A percentile compares a stretch with the other conserved stretches of the same genome.
These are phyloP conservation scores for Eruca vesicaria DNA, from an alignment of 441 rosid species.

Conservation along the genomic window DNA sequence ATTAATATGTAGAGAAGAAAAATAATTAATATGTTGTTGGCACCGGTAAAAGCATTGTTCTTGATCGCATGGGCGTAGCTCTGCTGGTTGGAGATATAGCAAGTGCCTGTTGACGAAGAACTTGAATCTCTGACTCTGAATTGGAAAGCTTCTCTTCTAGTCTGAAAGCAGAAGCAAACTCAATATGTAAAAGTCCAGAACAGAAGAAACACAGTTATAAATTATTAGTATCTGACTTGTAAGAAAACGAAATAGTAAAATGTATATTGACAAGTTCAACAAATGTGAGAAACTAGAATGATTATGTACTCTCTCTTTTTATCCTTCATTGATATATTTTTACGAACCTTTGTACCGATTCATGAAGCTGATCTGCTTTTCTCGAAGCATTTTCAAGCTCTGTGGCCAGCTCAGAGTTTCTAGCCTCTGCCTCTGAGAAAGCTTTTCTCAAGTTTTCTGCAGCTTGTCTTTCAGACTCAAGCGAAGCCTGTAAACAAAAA, in stretches of 20 bases:
- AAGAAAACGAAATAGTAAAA: not conserved
- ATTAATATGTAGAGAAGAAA: not conserved
- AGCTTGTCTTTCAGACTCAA: slow-evolving; percentile 65
- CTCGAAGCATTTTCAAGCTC: slow-evolving; percentile 77
- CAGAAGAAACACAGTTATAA: not conserved
- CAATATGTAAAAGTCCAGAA: slow-evolving; percentile 16
- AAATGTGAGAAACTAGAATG: not conserved
- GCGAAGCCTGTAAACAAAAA: slow-evolving; percentile 53
- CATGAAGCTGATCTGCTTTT: slow-evolving; percentile 94
- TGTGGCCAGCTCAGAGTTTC: slow-evolving; percentile 64
- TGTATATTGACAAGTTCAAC: not conserved
- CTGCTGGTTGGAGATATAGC: slow-evolving; percentile 94
- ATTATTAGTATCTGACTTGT: slow-evolving; percentile 4
- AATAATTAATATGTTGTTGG: slow-evolving; percentile 8
- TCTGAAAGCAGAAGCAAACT: slow-evolving; percentile 46
- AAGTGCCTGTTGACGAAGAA: slow-evolving; percentile 97
- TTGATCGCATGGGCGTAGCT: slow-evolving; percentile 63
- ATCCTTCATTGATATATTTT: not conserved
- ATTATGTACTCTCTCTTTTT: not conserved
- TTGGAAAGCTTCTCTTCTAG: slow-evolving; percentile 96
- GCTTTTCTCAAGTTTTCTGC: slow-evolving; percentile 70
- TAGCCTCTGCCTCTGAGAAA: slow-evolving; percentile 59
- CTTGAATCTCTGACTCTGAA: slow-evolving; percentile 98
- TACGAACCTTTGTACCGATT: slow-evolving; percentile 92
- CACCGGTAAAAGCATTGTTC: slow-evolving; percentile 76